Base-by-base conservation (phyloP, 2,329 filamentous ascomycete genomes). In the Pseudogymnoascus sp. region DNA sequence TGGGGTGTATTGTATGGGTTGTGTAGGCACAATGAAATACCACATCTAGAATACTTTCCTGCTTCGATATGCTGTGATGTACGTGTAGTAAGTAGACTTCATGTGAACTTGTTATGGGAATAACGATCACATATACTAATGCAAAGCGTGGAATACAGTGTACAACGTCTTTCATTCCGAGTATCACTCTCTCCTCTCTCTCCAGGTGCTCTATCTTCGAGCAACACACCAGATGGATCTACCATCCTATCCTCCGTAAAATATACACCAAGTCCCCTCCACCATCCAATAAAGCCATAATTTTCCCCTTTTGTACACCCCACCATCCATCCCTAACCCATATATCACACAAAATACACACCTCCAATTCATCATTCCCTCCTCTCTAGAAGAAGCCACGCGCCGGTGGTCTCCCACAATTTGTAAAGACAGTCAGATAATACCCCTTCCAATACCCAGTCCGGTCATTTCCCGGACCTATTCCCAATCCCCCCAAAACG, bases 1-100 rank as follows among this genome's bases (percentile, higher is more conserved):
- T 50, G 44, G 44, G 44, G 44, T 50, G 44, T 50, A 50, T 50
- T 50, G 44, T 31, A 50, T 50, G 44, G 44, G 44, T 50, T 50
- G 44, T 50, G 44, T 50, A 50, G 44, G 23, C 44, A 50, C 44
- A 50, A 50, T 50, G 44, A 50, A 50, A 50, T 50, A 50, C 44
- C 44, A 50, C 44, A 50, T 50, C 44, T 50, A 29, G 44, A 50
- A 50, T 50, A 31, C 23, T 31, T 23, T n/a, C n/a, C 23, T 29
- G 44, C 44, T 50, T 29, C 23, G 3, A 50, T 50, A 31, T 50
- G 23, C 15, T 17, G 44, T 50, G 44, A 50, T 29, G n/a, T 50
- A n/a, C 44, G 29, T 50, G 44, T 15, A 2, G 9, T 26, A n/a
- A n/a, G n/a, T 46, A 3, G 21, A n/a, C 2, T 13, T 50, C 29